These are phyloP conservation scores for Monilinia fructigena DNA, from an alignment of 2,329 filamentous ascomycete species.

Conservation along the genomic window DNA sequence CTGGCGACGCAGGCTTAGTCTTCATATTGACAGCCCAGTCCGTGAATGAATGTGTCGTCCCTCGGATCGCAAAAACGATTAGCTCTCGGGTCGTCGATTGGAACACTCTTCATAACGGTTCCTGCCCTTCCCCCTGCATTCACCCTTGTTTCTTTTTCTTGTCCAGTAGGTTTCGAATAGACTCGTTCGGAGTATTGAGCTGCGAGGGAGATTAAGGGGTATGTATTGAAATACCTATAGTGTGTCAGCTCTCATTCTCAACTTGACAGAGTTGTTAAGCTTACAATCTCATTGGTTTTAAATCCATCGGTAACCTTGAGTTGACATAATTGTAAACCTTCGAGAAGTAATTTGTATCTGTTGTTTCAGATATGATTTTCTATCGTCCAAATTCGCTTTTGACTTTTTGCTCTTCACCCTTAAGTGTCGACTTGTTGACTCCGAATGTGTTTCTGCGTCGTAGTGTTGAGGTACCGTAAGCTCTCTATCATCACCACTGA, in stretches of 20 bases:
- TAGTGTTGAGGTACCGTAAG: slow-evolving; percentile 41
- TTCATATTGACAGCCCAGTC: slow-evolving; percentile 87
- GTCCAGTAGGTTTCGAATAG: slow-evolving; percentile 63
- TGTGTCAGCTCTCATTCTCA: background rate
- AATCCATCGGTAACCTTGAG: slow-evolving; percentile 65
- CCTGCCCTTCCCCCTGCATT: slow-evolving; percentile 69
- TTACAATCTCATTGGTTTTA: slow-evolving; percentile 66
- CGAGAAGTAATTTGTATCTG: slow-evolving; percentile 61
- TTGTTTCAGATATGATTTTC: slow-evolving; percentile 42
- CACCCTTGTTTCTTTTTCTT: slow-evolving; percentile 67
- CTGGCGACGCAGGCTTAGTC: slow-evolving; percentile 62
- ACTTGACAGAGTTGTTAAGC: background rate
- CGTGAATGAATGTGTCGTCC: slow-evolving; percentile 69
- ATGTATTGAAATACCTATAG: slow-evolving; percentile 67
- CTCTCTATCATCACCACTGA: slow-evolving; percentile 54
- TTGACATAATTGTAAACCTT: slow-evolving; percentile 81
- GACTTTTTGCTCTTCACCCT: slow-evolving; percentile 36
- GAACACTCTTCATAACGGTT: slow-evolving; percentile 77
- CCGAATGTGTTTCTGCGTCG: slow-evolving; percentile 29
- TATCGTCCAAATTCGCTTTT: slow-evolving; percentile 41
- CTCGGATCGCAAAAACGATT: slow-evolving; percentile 81
- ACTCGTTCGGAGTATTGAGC: slow-evolving; percentile 74
- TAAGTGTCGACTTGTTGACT: slow-evolving; percentile 26
- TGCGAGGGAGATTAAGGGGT: slow-evolving; percentile 73
- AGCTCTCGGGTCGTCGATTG: slow-evolving; percentile 75